phyloP scores from a whole-genome alignment of 768 basidiomycete species.

The Pleurotus platypus region DNA sequence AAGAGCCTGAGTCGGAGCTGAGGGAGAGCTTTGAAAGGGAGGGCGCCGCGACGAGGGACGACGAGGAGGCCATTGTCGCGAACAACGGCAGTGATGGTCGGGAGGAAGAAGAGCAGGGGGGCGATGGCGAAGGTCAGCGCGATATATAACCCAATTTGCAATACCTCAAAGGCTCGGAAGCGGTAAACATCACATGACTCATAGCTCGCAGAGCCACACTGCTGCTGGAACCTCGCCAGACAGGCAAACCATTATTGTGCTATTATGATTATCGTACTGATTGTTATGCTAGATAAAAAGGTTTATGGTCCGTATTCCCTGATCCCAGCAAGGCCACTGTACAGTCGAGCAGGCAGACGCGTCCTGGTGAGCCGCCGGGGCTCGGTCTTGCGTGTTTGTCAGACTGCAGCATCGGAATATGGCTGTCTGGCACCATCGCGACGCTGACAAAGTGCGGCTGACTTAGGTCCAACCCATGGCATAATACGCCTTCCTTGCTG shows the following conservation, averaged over 20 bases:
- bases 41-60: constrained; percentile 24
- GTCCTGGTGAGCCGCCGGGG: too few relatives aligned
- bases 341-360: too few relatives aligned
- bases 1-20: constrained; percentile 16
- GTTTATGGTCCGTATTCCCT: too few relatives aligned
- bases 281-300: not conserved
- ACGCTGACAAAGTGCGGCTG: constrained; percentile 3
- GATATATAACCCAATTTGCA: constrained; percentile 5
- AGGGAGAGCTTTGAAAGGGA: constrained; percentile 31
- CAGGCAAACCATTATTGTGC: not conserved
- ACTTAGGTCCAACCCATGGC: constrained; percentile 67
- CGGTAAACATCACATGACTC: constrained; percentile 3
- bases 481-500: constrained; percentile 67
- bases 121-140: constrained; percentile 3
- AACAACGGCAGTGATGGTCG: not conserved
- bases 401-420: not conserved
- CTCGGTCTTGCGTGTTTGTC: not conserved
- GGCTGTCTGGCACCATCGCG: too few relatives aligned
- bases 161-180: not conserved
- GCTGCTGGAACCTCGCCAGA: too few relatives aligned
- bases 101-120: not conserved
- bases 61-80: constrained; percentile 20
- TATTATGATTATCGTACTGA: not conserved
- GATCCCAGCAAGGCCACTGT: too few relatives aligned
- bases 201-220: too few relatives aligned